Conservation (phyloP, 1,284 basidiomycete species). For the Ganoderma boninense region DNA sequence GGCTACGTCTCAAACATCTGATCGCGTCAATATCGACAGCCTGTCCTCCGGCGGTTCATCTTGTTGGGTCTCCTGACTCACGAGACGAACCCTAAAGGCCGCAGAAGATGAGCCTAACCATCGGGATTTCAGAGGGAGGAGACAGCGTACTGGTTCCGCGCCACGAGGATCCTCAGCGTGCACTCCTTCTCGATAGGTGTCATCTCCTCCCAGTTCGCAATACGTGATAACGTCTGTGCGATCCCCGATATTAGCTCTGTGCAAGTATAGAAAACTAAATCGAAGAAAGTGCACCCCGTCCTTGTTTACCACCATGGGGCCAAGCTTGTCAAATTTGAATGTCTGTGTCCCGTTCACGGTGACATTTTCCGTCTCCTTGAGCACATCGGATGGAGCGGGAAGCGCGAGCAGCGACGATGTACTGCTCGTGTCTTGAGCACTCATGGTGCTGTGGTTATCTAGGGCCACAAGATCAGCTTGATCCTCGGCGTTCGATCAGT, state of each 20-base stretch:
- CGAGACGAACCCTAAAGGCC: conserved; percentile 31
- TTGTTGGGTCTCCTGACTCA: conserved; percentile 30
- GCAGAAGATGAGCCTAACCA: neutral
- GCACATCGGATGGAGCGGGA: conserved; percentile 20
- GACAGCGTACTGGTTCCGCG: conserved; percentile 56
- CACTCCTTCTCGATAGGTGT: conserved; percentile 56
- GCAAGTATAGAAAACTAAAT: no score
- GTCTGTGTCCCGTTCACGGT: conserved; percentile 32
- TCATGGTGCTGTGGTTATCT: neutral
- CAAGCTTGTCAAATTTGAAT: conserved; percentile 57
- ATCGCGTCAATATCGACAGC: no score
- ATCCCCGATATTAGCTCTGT: neutral
- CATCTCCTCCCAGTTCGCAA: conserved; percentile 64
- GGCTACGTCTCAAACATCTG: neutral
- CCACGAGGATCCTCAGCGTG: conserved; percentile 54
- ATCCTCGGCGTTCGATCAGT: no score
- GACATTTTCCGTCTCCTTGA: conserved; percentile 16
- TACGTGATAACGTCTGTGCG: conserved; percentile 58
- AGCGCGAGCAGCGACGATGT: conserved; percentile 22
- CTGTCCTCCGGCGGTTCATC: neutral
- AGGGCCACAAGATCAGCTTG: no score
- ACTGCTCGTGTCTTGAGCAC: neutral
- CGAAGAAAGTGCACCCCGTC: conserved; percentile 53
- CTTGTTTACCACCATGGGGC: conserved; percentile 64
- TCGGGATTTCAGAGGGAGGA: no score